Evolutionary conservation across 371 early-diverging fungal genomes (phyloP), one percentile per base, ranked within the genome.

Genomic region (Apophysomyces trapeziformis): DNA sequence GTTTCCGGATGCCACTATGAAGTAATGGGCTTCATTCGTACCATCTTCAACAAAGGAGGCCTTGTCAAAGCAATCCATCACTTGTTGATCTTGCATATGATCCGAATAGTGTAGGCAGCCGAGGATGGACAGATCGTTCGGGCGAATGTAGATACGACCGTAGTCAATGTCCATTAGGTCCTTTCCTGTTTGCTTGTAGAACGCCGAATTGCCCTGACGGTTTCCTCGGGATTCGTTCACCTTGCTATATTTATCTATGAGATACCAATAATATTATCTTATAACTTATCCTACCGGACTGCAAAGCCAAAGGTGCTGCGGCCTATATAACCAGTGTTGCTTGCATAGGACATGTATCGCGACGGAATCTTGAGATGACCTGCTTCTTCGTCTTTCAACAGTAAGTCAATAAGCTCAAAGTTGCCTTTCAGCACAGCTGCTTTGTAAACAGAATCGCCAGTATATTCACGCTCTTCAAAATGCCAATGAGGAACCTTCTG

Each of bases 161-260:
- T 43, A 58, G 46, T 73, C 70, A 9, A 71, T 37, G 13, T 73
- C 69, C 59, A 75, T 45, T 1, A 45, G 37, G 7, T 64, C 67
- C 2, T n/a, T 26, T 13, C 38, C 16, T 1, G 54, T 14, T 4
- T n/a, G 9, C 5, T 69, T 61, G 44, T 79, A 85, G 57, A 88
- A 85, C 0, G 84, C 85, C 16, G 77, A 74, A 62, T 87, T 77
- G 35, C 89, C 89, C 59, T 84, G 78, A 5, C 87, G 72, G 50
- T 89, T 89, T 44, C 89, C 89, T 68, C 89, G 84, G 1, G 87
- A 84, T 45, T 86, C 84, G 64, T 87, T 83, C 2, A 89, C 89
- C 47, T 72, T 60, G 65, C 82, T 85, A 63, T 38, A 64, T 21
- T 50, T 9, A 8, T 9, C 0, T 18, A 7, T 8, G 8, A 61